Evolutionary conservation across 164 flowering plant genomes (phyloP).

Genomic region (Euptelea pleiosperma): DNA sequence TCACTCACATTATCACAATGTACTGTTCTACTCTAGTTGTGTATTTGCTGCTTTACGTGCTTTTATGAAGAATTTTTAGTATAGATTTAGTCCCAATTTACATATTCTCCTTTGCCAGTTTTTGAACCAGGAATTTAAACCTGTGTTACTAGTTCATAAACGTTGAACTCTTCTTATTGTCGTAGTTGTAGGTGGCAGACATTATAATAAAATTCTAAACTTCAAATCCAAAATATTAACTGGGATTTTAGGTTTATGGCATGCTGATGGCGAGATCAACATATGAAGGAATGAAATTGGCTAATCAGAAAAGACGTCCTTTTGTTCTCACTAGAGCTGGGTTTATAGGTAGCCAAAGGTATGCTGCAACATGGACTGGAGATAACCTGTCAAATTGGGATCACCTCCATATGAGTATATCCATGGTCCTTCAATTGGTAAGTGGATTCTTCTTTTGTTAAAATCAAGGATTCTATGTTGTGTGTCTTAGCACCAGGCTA

Average conservation of each 20-base stretch:
- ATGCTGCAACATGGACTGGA: slow-evolving; percentile 99
- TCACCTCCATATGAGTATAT: slow-evolving; percentile 86
- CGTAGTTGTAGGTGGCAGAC: not conserved
- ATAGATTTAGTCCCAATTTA: too few relatives aligned
- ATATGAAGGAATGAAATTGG: slow-evolving; percentile 84
- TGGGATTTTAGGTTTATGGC: slow-evolving; percentile 71
- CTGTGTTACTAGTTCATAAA: not conserved
- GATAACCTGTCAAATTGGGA: slow-evolving; percentile 94
- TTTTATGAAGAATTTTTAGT: not conserved
- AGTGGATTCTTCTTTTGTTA: slow-evolving; percentile 19
- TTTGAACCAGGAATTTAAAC: not conserved
- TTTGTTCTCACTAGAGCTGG: slow-evolving; percentile 98
- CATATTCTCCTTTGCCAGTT: not conserved
- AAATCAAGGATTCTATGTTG: not conserved
- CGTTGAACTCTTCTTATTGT: not conserved
- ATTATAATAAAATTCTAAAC: not conserved
- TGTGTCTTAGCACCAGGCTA: not conserved
- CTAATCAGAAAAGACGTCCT: slow-evolving; percentile 64
- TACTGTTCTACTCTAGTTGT: slow-evolving; percentile 24
- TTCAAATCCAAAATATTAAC: slow-evolving; percentile 3
- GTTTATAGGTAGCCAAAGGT: slow-evolving; percentile 82
- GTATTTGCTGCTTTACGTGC: slow-evolving; percentile 9
- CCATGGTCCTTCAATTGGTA: slow-evolving; percentile 95
- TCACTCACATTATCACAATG: slow-evolving; percentile 90
- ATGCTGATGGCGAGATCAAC: slow-evolving; percentile 97